phyloP scores from a whole-genome alignment of 345 rosid genomes.

The Euphorbia peplus region DNA sequence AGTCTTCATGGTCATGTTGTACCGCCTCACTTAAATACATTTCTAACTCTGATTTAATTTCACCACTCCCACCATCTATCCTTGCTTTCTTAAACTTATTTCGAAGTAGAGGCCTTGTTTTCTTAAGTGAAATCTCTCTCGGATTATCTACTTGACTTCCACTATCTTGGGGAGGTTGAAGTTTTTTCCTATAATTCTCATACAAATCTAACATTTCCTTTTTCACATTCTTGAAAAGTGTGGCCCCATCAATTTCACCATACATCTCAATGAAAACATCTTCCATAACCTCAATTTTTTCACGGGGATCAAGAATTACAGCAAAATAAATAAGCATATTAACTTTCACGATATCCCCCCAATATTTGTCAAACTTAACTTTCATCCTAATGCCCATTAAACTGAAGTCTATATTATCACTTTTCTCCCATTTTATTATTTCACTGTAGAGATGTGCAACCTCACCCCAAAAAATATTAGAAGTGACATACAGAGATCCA shows the following conservation, averaged over 20 bases:
- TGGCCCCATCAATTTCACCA: neutral
- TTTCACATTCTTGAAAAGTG: neutral
- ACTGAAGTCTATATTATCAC: neutral
- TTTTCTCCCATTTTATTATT: neutral
- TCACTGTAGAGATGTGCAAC: neutral
- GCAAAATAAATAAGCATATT: slow-evolving; percentile 5
- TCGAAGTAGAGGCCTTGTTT: neutral
- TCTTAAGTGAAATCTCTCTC: too few relatives aligned
- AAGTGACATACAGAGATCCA: slow-evolving; percentile 1
- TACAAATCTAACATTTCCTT: neutral
- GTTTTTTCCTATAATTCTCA: too few relatives aligned
- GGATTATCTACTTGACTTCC: neutral
- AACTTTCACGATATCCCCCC: neutral
- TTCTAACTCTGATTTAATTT: neutral
- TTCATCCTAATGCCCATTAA: slow-evolving; percentile 2
- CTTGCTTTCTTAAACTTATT: neutral
- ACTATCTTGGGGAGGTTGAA: neutral
- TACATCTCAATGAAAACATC: neutral
- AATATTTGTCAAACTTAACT: slow-evolving; percentile 13
- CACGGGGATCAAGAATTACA: neutral
- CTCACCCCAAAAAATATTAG: neutral
- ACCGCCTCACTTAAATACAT: neutral
- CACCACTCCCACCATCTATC: neutral
- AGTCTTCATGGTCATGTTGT: neutral
- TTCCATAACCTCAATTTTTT: slow-evolving; percentile 8